Evolutionary conservation across 2,329 filamentous ascomycete species (phyloP).

Genomic region (Diaporthe sp.): DNA sequence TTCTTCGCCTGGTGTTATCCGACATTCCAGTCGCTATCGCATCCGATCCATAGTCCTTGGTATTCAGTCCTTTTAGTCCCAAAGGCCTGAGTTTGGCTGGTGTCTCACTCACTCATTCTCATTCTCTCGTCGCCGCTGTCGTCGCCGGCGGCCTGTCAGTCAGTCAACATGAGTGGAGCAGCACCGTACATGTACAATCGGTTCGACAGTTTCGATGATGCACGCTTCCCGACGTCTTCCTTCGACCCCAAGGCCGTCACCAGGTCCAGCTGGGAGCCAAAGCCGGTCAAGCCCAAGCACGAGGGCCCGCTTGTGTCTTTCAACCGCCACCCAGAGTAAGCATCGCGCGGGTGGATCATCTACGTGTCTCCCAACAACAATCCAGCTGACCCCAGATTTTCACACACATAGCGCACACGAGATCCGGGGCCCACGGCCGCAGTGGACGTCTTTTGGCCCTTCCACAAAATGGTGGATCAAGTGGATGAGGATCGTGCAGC

Average conservation of each 20-base stretch:
- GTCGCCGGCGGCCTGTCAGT: not conserved
- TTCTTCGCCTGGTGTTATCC: not conserved
- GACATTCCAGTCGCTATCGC: conserved; percentile 23
- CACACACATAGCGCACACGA: conserved; percentile 66
- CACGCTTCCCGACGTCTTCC: conserved; percentile 65
- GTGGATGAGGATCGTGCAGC: conserved; percentile 76
- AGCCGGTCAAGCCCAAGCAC: conserved; percentile 72
- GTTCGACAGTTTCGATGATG: conserved; percentile 58
- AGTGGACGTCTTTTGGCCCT: conserved; percentile 76
- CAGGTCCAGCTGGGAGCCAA: conserved; percentile 80
- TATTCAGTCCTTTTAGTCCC: not conserved
- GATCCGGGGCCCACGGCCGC: conserved; percentile 72
- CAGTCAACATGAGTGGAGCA: conserved; percentile 48
- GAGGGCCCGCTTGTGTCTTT: conserved; percentile 85
- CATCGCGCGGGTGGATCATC: not conserved
- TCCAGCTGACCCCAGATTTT: conserved; percentile 34
- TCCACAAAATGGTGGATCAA: conserved; percentile 80
- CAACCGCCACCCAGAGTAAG: conserved; percentile 89
- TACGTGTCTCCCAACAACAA: not conserved
- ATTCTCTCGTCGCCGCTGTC: not conserved
- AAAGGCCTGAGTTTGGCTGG: not conserved
- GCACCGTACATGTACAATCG: conserved; percentile 79
- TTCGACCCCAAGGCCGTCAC: conserved; percentile 93
- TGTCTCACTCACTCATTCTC: not conserved
- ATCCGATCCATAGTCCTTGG: not conserved